Evolutionary conservation across 129 eudicot genomes (phyloP), one percentile per base, ranked within the genome.

Genomic region (Gnaphalium uliginosum): DNA sequence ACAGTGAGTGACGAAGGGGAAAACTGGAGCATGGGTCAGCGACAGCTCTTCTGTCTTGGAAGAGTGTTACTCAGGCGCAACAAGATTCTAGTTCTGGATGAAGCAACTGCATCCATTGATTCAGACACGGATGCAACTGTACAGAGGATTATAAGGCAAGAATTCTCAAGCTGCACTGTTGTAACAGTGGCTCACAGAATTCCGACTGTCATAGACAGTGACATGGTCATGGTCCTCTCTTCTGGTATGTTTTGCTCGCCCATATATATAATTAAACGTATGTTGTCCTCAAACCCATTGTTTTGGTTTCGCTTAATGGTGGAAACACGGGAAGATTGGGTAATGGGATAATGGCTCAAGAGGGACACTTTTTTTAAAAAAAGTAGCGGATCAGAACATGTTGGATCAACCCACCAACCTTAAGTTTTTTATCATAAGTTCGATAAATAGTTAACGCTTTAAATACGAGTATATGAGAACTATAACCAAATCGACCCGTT

Each of bases 91-190:
- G 85, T 91, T 24, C 80, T 91, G 2, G 97, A 91, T 82, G 97
- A 91, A 77, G 97, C 97, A 62, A 91, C 97, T 4, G 97, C 95
- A 4, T 91, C 97, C 0, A 83, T 91, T 19, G 97, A 91, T 83
- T 86, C 95, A 0, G 69, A 83, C 15, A 92, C 97, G 0, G 96
- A 92, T 76, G 84, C 85, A 39, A 82, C 82, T 33, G 54, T 92
- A 26, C 93, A 92, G 71, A 87, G 68, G 33, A 89, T 89, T n/a
- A 89, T 89, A 11, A 79, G 90, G 33, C 76, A 85, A 69, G 89
- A 92, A 71, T 89, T 89, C 43, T 74, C 85, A 6, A 48, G 66
- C 3, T 87, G 96, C 74, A 89, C 97, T 0, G 89, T 92, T 0
- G 67, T 89, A 32, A 92, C 96, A 0, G 86, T 92, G 11, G 97